A percentile compares a stretch with the other conserved stretches of the same genome.
phyloP scores from a whole-genome alignment of 2,329 filamentous ascomycete species.

The Colletotrichum costaricense region DNA sequence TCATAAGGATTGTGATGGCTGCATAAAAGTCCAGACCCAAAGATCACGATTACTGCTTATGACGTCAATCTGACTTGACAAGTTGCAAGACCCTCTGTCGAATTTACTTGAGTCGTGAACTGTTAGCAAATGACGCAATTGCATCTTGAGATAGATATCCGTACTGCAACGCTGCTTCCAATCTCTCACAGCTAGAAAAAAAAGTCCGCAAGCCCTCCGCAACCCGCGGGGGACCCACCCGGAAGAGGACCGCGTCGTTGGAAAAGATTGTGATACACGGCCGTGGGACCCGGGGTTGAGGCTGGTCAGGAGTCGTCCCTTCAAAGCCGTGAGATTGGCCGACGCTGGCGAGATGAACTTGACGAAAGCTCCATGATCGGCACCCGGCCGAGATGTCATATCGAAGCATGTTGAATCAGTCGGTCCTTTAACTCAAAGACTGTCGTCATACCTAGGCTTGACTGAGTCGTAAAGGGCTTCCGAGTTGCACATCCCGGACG shows the following conservation, averaged over 20 bases:
- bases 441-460: constrained; percentile 24
- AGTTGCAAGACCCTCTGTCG: constrained; percentile 4
- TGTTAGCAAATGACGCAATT: constrained; percentile 19
- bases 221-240: constrained; percentile 15
- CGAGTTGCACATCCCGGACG: constrained; percentile 26
- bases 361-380: constrained; percentile 31
- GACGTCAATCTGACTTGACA: constrained; percentile 9
- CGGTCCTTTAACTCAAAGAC: constrained; percentile 15
- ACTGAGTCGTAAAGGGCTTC: constrained; percentile 30
- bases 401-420: constrained; percentile 28
- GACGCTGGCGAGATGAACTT: constrained; percentile 30
- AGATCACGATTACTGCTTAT: neutral
- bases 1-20: neutral
- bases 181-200: constrained; percentile 13
- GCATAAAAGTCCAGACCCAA: neutral
- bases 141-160: constrained; percentile 1
- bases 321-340: constrained; percentile 5
- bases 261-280: constrained; percentile 32
- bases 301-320: constrained; percentile 6
- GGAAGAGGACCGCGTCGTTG: constrained; percentile 22
- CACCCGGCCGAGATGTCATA: constrained; percentile 31
- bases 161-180: neutral
- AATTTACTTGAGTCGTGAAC: constrained; percentile 22
- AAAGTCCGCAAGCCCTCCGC: constrained; percentile 12
- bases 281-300: constrained; percentile 25